Evolutionary conservation across 768 basidiomycete species (phyloP), one percentile per base, ranked within the genome.

Genomic region (Gautieria morchelliformis): DNA sequence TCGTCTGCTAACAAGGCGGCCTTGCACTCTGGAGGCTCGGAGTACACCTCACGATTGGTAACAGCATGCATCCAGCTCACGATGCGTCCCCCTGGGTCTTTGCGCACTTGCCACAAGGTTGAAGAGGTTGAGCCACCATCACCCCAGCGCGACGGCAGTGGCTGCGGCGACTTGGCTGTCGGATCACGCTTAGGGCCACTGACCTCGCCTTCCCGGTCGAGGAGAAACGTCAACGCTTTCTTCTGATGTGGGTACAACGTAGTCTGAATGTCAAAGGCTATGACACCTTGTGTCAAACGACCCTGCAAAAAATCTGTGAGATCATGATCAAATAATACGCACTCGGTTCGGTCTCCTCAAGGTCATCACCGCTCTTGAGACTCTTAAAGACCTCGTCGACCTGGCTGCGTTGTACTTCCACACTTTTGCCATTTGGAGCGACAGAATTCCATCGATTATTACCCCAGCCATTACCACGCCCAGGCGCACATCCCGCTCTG

Each of bases 1-100:
- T 99, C 96, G 72, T 99, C 96, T 9, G 96, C 96, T 54, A 99
- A 73, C 62, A 99, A 93, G 6, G 93, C 82, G 35, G 94, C 89
- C 70, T 89, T 93, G 14, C 84, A 74, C 66, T 91, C 84, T 42
- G 70, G 69, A 4, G 91, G 92, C 65, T 82, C 75, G 53, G 80
- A 72, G 58, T 75, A 78, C 1, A 82, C 72, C 65, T 93, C 88
- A 54, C 84, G 83, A 66, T 87, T 81, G 7, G 93, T 96, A 22
- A 98, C 88, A 47, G 87, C 69, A 67, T 95, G 88, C 63, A 79
- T 77, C 93, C 93, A 98, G 19, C 59, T 47, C 53, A 20, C 68
- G 60, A 41, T 57, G 12, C 66, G 61, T 5, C 72, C 70, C 53
- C 66, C 66, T 10, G 65, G 58, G 60, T 74, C 71, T 33, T 61